Conservation (phyloP, 2,329 filamentous ascomycete species). For the Trichoderma arundinaceum region DNA sequence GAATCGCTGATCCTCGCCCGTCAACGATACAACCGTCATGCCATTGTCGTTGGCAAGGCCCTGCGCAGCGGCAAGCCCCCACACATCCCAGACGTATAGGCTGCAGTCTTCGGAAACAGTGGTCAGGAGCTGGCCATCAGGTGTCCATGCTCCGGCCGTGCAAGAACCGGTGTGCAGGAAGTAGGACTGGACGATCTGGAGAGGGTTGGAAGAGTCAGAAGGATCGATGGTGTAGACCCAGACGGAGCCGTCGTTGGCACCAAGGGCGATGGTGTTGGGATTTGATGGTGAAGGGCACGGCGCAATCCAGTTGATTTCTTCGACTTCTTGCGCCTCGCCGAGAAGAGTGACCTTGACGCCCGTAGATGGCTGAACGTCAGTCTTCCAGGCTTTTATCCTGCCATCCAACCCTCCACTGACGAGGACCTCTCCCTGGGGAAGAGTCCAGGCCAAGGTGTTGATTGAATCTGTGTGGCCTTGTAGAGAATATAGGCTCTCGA, state of each 20-base stretch:
- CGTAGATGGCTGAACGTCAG: conserved; percentile 53
- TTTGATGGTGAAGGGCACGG: conserved; percentile 74
- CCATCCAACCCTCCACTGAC: conserved; percentile 91
- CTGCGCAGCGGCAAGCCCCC: conserved; percentile 72
- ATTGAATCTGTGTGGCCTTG: conserved; percentile 94
- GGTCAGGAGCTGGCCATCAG: conserved; percentile 83
- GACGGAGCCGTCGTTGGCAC: conserved; percentile 87
- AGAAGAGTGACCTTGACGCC: conserved; percentile 65
- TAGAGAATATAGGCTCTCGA: conserved; percentile 73
- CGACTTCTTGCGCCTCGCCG: conserved; percentile 83
- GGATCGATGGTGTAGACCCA: conserved; percentile 93
- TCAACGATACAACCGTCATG: conserved; percentile 75
- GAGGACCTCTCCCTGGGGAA: conserved; percentile 81
- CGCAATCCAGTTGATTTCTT: conserved; percentile 90
- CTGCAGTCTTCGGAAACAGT: conserved; percentile 89
- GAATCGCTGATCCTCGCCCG: conserved; percentile 84
- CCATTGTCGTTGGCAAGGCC: conserved; percentile 58
- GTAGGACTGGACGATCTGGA: conserved; percentile 88
- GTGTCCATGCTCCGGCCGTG: conserved; percentile 89
- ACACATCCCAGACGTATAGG: conserved; percentile 92
- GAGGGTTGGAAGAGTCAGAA: conserved; percentile 60
- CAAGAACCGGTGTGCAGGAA: conserved; percentile 86
- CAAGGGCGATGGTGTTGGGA: conserved; percentile 83
- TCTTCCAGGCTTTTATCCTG: conserved; percentile 72
- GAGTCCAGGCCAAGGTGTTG: conserved; percentile 83